A percentile compares a stretch with the other conserved stretches of the same genome.
Conservation (phyloP, 495 filamentous ascomycete genomes). For the Aspergillus asperescens region DNA sequence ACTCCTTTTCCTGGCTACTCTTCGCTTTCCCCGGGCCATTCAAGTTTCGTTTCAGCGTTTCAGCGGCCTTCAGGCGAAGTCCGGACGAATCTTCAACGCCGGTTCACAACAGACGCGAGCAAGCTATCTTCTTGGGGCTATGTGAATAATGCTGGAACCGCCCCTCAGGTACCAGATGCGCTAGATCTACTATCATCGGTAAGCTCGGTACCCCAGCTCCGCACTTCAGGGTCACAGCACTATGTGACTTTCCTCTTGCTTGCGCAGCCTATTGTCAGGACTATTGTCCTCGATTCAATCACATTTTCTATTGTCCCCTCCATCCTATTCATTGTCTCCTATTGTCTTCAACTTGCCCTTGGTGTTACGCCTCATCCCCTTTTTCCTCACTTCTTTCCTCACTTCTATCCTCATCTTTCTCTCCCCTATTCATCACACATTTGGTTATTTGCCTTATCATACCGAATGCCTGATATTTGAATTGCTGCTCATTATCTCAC, state of each 20-base stretch:
- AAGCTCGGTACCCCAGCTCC: constrained; percentile 18
- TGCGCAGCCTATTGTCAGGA: background rate
- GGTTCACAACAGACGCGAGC: constrained; percentile 90
- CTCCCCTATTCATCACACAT: background rate
- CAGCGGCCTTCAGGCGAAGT: constrained; percentile 54
- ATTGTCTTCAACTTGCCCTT: background rate
- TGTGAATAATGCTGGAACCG: constrained; percentile 48
- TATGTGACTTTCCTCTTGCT: background rate
- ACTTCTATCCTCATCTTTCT: background rate
- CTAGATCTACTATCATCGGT: constrained; percentile 55
- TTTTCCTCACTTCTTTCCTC: background rate
- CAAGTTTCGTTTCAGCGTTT: constrained; percentile 50
- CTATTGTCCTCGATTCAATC: background rate
- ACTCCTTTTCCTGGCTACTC: constrained; percentile 64
- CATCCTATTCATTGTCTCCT: background rate
- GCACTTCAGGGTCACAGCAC: background rate
- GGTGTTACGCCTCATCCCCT: background rate
- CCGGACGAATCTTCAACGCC: constrained; percentile 72
- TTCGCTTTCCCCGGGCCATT: constrained; percentile 62
- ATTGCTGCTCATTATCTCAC: constrained; percentile 24
- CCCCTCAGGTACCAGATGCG: constrained; percentile 50
- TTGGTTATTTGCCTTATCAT: background rate
- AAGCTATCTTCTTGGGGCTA: constrained; percentile 76
- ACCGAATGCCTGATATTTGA: background rate
- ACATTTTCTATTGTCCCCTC: constrained; percentile 8